phyloP scores from a whole-genome alignment of 192 early-diverging fungal genomes.

The Entomortierella chlamydospora region DNA sequence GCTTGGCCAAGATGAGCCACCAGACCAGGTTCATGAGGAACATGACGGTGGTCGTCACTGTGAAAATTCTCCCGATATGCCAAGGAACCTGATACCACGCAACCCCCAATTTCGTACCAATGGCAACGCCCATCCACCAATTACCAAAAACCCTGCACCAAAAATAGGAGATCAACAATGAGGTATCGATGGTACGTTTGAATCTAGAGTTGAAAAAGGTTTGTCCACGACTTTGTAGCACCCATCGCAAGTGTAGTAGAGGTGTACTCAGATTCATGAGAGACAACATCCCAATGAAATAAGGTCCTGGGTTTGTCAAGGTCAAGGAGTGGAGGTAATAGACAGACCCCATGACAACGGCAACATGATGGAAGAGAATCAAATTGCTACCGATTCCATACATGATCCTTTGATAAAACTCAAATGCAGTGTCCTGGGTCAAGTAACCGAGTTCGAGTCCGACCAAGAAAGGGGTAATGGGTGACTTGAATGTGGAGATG shows the following conservation, averaged over 20 bases:
- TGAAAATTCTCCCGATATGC: constrained; percentile 44
- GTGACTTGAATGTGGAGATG: constrained; percentile 44
- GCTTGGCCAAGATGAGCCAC: constrained; percentile 43
- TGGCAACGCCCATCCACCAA: constrained; percentile 56
- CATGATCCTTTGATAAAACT: constrained; percentile 47
- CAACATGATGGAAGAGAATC: constrained; percentile 50
- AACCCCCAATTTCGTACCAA: constrained; percentile 43
- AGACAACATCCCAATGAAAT: constrained; percentile 53
- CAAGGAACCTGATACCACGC: constrained; percentile 46
- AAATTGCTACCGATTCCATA: constrained; percentile 50
- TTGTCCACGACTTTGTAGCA: constrained; percentile 32
- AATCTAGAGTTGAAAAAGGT: constrained; percentile 41
- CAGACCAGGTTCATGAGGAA: constrained; percentile 39
- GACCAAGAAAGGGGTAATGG: constrained; percentile 45
- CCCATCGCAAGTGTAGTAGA: constrained; percentile 48
- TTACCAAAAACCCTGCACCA: constrained; percentile 56
- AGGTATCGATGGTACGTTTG: constrained; percentile 46
- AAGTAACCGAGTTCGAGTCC: constrained; percentile 52
- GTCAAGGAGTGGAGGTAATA: constrained; percentile 52
- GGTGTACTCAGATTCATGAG: constrained; percentile 55
- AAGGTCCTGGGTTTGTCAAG: constrained; percentile 42
- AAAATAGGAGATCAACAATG: constrained; percentile 46
- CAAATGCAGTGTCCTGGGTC: constrained; percentile 50
- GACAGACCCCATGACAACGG: constrained; percentile 45
- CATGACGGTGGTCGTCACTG: constrained; percentile 39